A percentile compares a stretch with the other conserved stretches of the same genome.
Evolutionary conservation across 2,329 filamentous ascomycete species (phyloP).

Genomic region (Trichoderma citrinoviride): DNA sequence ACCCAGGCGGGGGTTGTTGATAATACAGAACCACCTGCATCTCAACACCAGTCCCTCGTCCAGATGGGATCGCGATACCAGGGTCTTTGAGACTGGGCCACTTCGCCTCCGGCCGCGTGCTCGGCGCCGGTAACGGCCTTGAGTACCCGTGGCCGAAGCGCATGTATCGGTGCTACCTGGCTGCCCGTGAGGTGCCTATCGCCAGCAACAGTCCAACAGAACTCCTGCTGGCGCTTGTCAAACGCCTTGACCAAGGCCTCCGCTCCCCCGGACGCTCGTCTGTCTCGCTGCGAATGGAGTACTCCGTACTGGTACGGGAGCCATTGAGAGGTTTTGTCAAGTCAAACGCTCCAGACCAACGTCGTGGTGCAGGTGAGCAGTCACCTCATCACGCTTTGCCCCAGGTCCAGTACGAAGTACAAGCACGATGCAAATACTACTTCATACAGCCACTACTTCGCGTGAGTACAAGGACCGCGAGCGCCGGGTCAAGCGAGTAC

Average conservation of each 20-base stretch:
- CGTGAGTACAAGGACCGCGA: too few relatives aligned
- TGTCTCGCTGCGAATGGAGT: conserved; percentile 3
- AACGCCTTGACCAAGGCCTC: neutral
- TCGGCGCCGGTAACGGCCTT: too few relatives aligned
- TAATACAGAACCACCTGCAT: neutral
- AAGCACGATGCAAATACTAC: neutral
- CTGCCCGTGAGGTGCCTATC: neutral
- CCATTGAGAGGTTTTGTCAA: neutral
- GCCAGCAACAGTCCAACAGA: neutral
- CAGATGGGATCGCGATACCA: neutral
- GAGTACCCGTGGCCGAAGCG: neutral
- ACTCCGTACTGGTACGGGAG: neutral
- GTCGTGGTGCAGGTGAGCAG: conserved; percentile 17
- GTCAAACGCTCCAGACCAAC: conserved; percentile 3
- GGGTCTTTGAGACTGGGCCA: neutral
- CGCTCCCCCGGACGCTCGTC: neutral
- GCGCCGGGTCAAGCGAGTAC: neutral
- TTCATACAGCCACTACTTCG: too few relatives aligned
- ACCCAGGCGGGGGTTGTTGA: neutral
- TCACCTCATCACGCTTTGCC: neutral
- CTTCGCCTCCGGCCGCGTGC: neutral
- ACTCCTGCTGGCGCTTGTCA: conserved; percentile 8
- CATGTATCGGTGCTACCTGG: neutral
- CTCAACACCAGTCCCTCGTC: neutral
- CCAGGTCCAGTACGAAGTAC: neutral